Base-by-base conservation (phyloP, 73 alveolate species). In the Symbiodinium pilosum region DNA sequence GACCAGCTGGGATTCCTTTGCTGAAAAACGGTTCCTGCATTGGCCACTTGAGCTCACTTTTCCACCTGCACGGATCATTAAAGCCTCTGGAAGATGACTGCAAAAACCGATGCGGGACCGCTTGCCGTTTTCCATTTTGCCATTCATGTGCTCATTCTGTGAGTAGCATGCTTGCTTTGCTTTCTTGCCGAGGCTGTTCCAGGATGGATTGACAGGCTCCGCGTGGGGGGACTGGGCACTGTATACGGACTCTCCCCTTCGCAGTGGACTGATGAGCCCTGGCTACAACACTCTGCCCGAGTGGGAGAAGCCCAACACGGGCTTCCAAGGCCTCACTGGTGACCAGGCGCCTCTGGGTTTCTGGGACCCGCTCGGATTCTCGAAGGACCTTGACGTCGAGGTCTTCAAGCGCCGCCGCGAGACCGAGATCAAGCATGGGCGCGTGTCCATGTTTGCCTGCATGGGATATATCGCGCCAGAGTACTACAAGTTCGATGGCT, bases 251-350 rank as follows among this genome's bases (percentile, higher is more conserved):
- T 89, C 95, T 42, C 95, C 95, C 11, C 95, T 89, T 54, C 95
- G 95, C 95, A 89, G 94, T 59, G 94, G 94, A 7, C 34, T 59
- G 88, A 91, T 18, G 54, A 91, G 97, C 97, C 97, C 97, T 14
- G 97, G 97, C 52, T 91, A 91, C 97, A 91, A 91, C 97, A 91
- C 97, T 28, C 84, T 91, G 88, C 97, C 97, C 9, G 97, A 91
- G 97, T 69, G 69, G 88, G 88, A 91, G 88, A 91, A 91, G 88
- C 86, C 86, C 40, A 91, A 91, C 44, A 91, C 34, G 56, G 96
- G 96, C 87, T 40, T 77, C 77, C 42, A 73, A 38, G 86, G 86
- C 0, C 32, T 36, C 47, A 32, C 47, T 16, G 83, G 83, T 68
- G 83, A 28, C 9, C 87, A 75, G 87, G 87, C 87, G 21, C 87